A percentile compares a stretch with the other conserved stretches of the same genome.
Conservation (phyloP, 768 basidiomycete genomes). For the Kwoniella mangroviensis region DNA sequence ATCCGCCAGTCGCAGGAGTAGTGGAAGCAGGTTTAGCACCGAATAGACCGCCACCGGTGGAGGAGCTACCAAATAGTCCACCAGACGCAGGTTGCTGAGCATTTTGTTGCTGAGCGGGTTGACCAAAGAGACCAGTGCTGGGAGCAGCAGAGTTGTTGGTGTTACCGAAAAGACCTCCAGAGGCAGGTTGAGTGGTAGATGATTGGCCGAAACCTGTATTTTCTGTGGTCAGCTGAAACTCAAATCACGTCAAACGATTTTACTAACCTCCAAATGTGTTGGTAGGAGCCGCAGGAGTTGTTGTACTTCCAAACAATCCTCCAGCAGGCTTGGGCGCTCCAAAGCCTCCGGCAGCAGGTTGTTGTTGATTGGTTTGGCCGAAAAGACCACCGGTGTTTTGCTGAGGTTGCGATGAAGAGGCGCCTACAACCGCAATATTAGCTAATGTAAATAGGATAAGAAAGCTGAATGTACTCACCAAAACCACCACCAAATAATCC, state of each 20-base stretch:
- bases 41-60: conserved; percentile 42
- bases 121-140: conserved; percentile 38
- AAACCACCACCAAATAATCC: conserved; percentile 45
- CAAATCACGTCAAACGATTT: background rate
- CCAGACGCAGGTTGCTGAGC: conserved; percentile 28
- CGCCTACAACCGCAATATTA: background rate
- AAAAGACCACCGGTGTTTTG: conserved; percentile 50
- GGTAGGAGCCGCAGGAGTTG: conserved; percentile 24
- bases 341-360: conserved; percentile 48
- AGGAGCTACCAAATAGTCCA: conserved; percentile 33
- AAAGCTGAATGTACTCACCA: conserved; percentile 19
- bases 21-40: conserved; percentile 27
- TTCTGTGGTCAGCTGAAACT: conserved; percentile 4
- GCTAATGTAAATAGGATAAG: no score
- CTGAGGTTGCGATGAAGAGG: conserved; percentile 19
- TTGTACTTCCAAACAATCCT: conserved; percentile 38
- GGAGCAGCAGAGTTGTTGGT: conserved; percentile 17
- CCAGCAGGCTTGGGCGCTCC: conserved; percentile 28
- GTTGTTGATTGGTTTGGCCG: conserved; percentile 40
- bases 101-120: conserved; percentile 29
- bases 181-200: conserved; percentile 31
- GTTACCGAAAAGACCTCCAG: conserved; percentile 36
- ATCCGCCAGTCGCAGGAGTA: conserved; percentile 46
- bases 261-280: conserved; percentile 36
- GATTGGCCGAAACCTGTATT: conserved; percentile 37